A percentile compares a stretch with the other conserved stretches of the same genome.
Evolutionary conservation across 257 asterid species (phyloP).

Genomic region (Phtheirospermum japonicum): DNA sequence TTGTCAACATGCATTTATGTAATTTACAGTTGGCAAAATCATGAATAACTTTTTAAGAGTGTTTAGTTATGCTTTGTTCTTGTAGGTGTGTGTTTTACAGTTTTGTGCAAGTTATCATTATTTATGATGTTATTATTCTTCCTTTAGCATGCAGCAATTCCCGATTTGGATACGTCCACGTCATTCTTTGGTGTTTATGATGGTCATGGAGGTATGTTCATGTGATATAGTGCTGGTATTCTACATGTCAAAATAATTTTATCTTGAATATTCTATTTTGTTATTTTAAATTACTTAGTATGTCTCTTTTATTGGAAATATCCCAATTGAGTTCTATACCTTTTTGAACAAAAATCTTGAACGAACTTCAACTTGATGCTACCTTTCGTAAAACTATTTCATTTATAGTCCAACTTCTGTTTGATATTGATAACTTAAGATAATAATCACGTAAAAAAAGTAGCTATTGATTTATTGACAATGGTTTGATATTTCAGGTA

Average conservation of each 20-base stretch:
- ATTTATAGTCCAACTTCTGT: slow-evolving; percentile 7
- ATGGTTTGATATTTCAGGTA: slow-evolving; percentile 51
- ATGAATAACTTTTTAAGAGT: neutral
- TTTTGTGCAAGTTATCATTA: slow-evolving; percentile 7
- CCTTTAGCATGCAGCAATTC: slow-evolving; percentile 81
- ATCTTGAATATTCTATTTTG: neutral
- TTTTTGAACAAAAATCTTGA: neutral
- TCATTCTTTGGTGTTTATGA: slow-evolving; percentile 98
- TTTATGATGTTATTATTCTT: slow-evolving; percentile 22
- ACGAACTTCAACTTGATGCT: slow-evolving; percentile 2
- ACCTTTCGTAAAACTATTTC: neutral
- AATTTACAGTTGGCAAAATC: too few species aligned
- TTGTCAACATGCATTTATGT: too few species aligned
- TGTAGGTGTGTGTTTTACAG: slow-evolving; percentile 18
- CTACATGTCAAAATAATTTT: neutral
- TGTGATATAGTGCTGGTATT: slow-evolving; percentile 18
- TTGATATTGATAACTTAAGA: slow-evolving; percentile 7
- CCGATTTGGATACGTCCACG: slow-evolving; percentile 70
- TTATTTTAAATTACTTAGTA: neutral
- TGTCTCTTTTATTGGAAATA: neutral
- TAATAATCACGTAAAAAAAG: slow-evolving; percentile 1
- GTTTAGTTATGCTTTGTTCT: slow-evolving; percentile 17
- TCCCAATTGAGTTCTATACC: neutral
- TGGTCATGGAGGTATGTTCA: slow-evolving; percentile 89
- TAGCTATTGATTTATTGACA: slow-evolving; percentile 20